phyloP scores from a whole-genome alignment of 2,329 filamentous ascomycete genomes.

The Fusarium chaquense region DNA sequence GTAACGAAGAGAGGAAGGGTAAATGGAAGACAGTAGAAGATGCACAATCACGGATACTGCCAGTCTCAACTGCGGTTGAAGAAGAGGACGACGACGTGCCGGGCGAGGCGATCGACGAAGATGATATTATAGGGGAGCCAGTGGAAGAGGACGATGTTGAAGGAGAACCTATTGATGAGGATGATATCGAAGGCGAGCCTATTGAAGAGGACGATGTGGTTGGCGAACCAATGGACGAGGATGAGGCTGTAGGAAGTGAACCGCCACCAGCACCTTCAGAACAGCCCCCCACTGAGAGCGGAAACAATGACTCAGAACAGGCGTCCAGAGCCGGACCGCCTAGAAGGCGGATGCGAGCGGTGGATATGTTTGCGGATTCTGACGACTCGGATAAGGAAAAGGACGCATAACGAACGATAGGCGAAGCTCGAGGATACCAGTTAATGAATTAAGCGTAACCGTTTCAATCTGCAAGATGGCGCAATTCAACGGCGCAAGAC shows the following conservation, averaged over 20 bases:
- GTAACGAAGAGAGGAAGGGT: slow-evolving; percentile 51
- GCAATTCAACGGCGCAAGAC: slow-evolving; percentile 20
- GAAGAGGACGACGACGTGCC: slow-evolving; percentile 65
- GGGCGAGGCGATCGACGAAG: slow-evolving; percentile 59
- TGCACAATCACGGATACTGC: slow-evolving; percentile 34
- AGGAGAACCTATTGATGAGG: slow-evolving; percentile 60
- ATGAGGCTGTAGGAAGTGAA: slow-evolving; percentile 52
- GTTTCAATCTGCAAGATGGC: slow-evolving; percentile 27
- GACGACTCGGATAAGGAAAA: slow-evolving; percentile 61
- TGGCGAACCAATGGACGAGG: slow-evolving; percentile 57
- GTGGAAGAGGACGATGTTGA: slow-evolving; percentile 63
- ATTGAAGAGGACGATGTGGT: slow-evolving; percentile 61
- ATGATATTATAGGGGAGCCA: slow-evolving; percentile 59
- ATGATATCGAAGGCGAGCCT: slow-evolving; percentile 61
- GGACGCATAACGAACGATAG: slow-evolving; percentile 25
- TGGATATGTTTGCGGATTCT: slow-evolving; percentile 89
- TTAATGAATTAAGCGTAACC: slow-evolving; percentile 13
- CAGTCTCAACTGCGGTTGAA: slow-evolving; percentile 44
- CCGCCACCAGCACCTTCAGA: slow-evolving; percentile 47
- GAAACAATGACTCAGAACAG: slow-evolving; percentile 29
- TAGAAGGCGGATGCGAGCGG: slow-evolving; percentile 77
- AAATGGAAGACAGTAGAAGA: slow-evolving; percentile 65
- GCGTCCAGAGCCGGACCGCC: slow-evolving; percentile 47
- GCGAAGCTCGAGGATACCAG: slow-evolving; percentile 8
- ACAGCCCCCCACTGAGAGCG: slow-evolving; percentile 37